Percentiles rank a stretch among this genome's conserved stretches.
Evolutionary conservation across 78 protist genomes (phyloP).

Genomic region (Fonticula alba): DNA sequence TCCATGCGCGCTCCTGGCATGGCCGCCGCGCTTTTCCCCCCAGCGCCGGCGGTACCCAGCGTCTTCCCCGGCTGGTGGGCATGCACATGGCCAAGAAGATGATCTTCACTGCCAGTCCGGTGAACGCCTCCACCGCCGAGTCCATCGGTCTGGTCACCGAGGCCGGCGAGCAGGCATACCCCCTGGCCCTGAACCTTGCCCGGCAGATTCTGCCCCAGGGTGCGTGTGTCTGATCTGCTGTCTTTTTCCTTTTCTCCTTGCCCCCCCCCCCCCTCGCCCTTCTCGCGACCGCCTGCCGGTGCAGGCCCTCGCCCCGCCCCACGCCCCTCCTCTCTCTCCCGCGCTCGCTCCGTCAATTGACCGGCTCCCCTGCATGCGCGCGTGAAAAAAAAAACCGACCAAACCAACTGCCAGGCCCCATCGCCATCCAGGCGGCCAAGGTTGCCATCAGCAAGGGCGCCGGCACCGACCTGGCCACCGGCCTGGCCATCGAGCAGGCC

Average conservation of each 20-base stretch:
- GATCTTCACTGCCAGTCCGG: background rate
- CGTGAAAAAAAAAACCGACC: no score
- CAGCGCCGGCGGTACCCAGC: conserved; percentile 70
- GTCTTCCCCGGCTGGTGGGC: conserved; percentile 49
- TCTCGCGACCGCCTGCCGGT: background rate
- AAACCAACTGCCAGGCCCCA: conserved; percentile 34
- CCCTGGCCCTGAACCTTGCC: conserved; percentile 34
- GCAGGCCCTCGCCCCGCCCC: background rate
- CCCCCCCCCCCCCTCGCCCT: no score
- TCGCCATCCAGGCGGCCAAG: conserved; percentile 63
- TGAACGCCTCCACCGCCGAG: conserved; percentile 12
- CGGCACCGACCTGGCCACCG: conserved; percentile 38
- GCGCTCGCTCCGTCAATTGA: no score
- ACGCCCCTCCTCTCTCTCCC: no score
- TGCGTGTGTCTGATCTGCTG: no score
- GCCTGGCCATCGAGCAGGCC: conserved; percentile 49
- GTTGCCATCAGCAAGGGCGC: conserved; percentile 51
- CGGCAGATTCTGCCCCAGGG: conserved; percentile 32
- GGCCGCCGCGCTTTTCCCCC: no score
- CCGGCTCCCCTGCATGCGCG: background rate
- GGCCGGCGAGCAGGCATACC: conserved; percentile 17
- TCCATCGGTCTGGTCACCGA: conserved; percentile 26
- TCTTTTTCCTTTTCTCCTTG: background rate
- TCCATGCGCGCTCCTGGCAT: no score
- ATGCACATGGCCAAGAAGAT: background rate